Evolutionary conservation across 441 rosid genomes (phyloP).

Genomic region (Macaranga tanarius): DNA sequence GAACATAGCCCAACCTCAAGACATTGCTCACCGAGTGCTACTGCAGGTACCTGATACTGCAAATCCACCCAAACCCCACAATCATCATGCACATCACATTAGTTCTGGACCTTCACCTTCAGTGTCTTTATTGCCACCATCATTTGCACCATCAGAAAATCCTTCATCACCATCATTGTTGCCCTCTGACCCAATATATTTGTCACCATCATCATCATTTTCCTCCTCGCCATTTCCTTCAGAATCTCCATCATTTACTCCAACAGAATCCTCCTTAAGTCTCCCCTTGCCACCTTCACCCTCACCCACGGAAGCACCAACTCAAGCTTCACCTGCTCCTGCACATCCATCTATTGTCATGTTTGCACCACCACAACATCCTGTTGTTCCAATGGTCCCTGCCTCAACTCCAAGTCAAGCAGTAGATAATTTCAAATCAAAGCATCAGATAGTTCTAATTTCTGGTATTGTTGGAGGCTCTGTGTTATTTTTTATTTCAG

Average conservation of each 20-base stretch:
- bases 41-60: conserved; percentile 32
- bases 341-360: neutral
- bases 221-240: conserved; percentile 36
- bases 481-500: conserved; percentile 42
- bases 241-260: conserved; percentile 35
- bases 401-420: conserved; percentile 33
- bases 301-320: conserved; percentile 33
- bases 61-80: conserved; percentile 21
- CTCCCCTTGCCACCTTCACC: conserved; percentile 34
- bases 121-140: conserved; percentile 1
- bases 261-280: conserved; percentile 32
- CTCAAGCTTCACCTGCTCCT: conserved; percentile 29
- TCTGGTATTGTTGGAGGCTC: conserved; percentile 43
- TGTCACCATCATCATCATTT: conserved; percentile 17
- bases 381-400: conserved; percentile 27
- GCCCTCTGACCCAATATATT: conserved; percentile 7
- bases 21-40: conserved; percentile 35
- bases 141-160: conserved; percentile 23
- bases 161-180: conserved; percentile 25
- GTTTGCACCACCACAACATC: conserved; percentile 28
- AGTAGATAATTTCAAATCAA: conserved; percentile 28
- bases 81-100: neutral
- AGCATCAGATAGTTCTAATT: conserved; percentile 31
- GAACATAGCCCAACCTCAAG: conserved; percentile 23
- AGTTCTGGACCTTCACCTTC: conserved; percentile 9